Percentiles rank a stretch among this genome's conserved stretches.
These are phyloP conservation scores for Eragrostis nindensis DNA, from an alignment of 176 grass and related monocot genomes.

Conservation along the genomic window DNA sequence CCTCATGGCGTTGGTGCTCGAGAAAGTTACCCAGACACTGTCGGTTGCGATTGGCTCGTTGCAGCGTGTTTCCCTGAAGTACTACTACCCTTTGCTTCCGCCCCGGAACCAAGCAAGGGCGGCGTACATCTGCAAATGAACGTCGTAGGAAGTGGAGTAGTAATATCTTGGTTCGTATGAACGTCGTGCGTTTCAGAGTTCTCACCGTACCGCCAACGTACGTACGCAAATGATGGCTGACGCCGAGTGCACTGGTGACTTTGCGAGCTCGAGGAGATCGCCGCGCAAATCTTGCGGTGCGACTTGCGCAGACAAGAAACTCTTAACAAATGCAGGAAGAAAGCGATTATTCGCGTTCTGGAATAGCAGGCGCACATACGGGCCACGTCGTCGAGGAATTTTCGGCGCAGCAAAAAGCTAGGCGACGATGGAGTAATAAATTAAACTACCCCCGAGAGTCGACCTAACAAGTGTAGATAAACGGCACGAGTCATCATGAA, in stretches of 20 bases:
- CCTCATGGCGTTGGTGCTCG: background rate
- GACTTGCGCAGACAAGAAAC: background rate
- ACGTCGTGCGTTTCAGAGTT: background rate
- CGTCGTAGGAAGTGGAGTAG: no score
- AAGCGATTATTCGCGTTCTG: slow-evolving; percentile 11
- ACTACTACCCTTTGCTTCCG: background rate
- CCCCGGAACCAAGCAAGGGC: background rate
- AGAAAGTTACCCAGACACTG: background rate
- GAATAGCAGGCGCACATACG: background rate
- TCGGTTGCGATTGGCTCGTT: background rate
- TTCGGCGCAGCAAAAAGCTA: background rate
- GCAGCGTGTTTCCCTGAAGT: background rate
- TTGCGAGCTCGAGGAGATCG: background rate
- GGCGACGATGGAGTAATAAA: no score
- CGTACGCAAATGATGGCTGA: background rate
- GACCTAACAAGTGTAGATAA: slow-evolving; percentile 19
- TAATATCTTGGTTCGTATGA: no score
- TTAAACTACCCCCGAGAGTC: background rate
- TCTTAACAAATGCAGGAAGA: background rate
- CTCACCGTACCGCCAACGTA: background rate
- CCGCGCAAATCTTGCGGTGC: background rate
- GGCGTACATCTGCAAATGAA: background rate
- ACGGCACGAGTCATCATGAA: slow-evolving; percentile 14
- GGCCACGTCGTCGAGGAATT: slow-evolving; percentile 8
- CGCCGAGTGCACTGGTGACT: background rate